Evolutionary conservation across 306 rosid species (phyloP).

Genomic region (Ammopiptanthus mongolicus): DNA sequence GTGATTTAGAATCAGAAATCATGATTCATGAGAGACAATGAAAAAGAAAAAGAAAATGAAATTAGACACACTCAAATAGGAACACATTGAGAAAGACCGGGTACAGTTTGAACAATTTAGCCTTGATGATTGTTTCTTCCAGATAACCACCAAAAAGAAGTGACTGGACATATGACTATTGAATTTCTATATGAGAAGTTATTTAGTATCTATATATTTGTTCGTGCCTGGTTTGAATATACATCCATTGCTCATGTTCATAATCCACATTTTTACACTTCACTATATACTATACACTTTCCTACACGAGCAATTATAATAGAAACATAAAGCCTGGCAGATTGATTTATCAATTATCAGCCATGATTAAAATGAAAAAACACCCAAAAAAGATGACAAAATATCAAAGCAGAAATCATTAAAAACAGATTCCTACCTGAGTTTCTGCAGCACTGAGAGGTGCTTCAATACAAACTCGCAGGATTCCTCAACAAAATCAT

Average conservation of each 20-base stretch:
- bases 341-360: neutral
- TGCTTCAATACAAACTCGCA: constrained; percentile 75
- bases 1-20: neutral
- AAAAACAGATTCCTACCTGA: constrained; percentile 44
- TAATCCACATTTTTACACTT: neutral
- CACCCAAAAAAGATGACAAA: neutral
- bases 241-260: neutral
- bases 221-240: neutral
- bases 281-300: neutral
- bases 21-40: neutral
- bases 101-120: neutral
- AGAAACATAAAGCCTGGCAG: neutral
- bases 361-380: neutral
- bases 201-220: neutral
- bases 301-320: neutral
- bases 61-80: neutral
- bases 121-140: neutral
- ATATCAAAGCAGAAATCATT: neutral
- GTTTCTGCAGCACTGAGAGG: constrained; percentile 71
- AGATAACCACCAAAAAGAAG: neutral
- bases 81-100: neutral
- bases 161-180: neutral
- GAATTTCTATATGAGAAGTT: neutral
- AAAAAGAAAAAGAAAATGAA: neutral
- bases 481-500: constrained; percentile 72